Percentiles rank a stretch among this genome's conserved stretches.
phyloP scores from a whole-genome alignment of 129 eudicot genomes.

The Apium graveolens region DNA sequence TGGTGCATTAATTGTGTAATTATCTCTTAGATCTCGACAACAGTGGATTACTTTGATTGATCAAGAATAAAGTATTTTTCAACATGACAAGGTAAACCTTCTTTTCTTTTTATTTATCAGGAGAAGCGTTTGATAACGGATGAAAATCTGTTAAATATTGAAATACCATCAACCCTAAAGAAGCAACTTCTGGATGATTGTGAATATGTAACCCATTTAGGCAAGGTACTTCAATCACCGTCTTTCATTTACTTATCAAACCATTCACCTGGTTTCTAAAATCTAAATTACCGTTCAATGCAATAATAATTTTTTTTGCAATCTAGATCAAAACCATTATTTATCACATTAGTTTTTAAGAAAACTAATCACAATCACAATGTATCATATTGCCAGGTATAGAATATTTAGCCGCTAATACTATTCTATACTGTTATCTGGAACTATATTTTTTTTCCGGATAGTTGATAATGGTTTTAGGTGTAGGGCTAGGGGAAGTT shows the following conservation, averaged over 20 bases:
- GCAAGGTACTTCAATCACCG: conserved; percentile 36
- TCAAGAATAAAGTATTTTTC: background rate
- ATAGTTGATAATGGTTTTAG: background rate
- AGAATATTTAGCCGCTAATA: background rate
- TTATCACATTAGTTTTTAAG: background rate
- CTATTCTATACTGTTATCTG: background rate
- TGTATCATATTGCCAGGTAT: background rate
- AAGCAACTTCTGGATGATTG: conserved; percentile 62
- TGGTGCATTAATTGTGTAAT: background rate
- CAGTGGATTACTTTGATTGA: background rate
- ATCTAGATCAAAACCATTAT: background rate
- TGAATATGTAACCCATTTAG: conserved; percentile 53
- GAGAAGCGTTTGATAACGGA: conserved; percentile 23
- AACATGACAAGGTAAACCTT: background rate
- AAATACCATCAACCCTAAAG: conserved; percentile 52
- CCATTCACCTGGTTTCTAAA: background rate
- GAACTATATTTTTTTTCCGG: background rate
- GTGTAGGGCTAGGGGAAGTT: too few relatives aligned
- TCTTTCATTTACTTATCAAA: background rate
- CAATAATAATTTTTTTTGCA: background rate
- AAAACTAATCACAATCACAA: background rate
- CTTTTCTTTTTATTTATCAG: conserved; percentile 12
- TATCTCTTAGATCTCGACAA: background rate
- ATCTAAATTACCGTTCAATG: background rate
- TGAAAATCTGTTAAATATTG: conserved; percentile 41